These are phyloP conservation scores for Podospora didyma DNA, from an alignment of 495 filamentous ascomycete genomes.

Conservation along the genomic window DNA sequence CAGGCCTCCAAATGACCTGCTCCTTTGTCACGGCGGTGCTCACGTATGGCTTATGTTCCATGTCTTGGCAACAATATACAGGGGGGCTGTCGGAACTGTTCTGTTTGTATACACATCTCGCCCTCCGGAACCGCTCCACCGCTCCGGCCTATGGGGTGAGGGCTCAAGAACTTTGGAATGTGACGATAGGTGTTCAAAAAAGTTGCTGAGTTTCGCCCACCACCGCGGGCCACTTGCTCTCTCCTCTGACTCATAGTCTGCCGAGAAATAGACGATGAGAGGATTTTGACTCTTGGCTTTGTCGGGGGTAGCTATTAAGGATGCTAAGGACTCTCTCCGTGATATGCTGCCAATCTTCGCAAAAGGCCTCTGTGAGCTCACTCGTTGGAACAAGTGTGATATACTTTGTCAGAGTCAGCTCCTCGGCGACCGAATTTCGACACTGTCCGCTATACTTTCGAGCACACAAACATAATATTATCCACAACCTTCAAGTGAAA, in stretches of 20 bases:
- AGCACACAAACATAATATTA: no score
- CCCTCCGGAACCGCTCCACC: no score
- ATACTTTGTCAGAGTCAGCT: neutral
- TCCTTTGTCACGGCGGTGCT: no score
- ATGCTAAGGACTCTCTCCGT: neutral
- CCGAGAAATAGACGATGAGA: neutral
- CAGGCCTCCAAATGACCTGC: no score
- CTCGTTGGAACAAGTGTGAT: neutral
- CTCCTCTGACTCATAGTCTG: constrained; percentile 3
- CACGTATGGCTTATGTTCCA: no score
- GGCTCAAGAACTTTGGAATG: no score
- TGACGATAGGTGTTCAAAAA: neutral
- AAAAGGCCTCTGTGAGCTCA: neutral
- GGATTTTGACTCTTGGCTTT: neutral
- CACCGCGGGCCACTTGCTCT: constrained; percentile 1
- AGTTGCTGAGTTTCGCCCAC: neutral
- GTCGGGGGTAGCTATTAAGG: neutral
- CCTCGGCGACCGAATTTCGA: constrained; percentile 1
- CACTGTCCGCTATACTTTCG: neutral
- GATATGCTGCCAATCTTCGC: neutral
- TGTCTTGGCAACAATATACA: no score
- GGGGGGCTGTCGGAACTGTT: no score
- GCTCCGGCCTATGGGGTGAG: no score
- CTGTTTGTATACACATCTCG: no score
- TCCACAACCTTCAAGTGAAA: no score